These are phyloP conservation scores for Polytrichum formosum DNA, from an alignment of 225 moss, liverwort and hornwort species.

Conservation along the genomic window DNA sequence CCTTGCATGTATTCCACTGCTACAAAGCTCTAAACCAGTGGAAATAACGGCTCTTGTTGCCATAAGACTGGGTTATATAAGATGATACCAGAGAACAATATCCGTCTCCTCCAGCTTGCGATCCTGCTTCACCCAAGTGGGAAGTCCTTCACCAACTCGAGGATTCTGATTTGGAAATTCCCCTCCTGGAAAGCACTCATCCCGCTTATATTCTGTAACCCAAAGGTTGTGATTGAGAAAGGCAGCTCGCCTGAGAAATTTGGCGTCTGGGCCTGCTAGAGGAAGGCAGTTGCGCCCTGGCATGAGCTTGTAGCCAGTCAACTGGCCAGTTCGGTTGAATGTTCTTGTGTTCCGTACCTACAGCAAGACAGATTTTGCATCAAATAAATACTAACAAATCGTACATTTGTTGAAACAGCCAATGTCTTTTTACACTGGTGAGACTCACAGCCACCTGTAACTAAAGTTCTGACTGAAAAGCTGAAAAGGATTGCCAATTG, in stretches of 20 bases:
- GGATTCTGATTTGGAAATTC: constrained; percentile 99
- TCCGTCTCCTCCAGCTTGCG: constrained; percentile 96
- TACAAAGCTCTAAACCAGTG: too few species aligned
- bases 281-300: constrained; percentile 95
- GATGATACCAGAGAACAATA: constrained; percentile 75
- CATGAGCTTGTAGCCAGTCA: constrained; percentile 90
- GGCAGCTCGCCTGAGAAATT: constrained; percentile 82
- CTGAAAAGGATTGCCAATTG: too few species aligned
- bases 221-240: constrained; percentile 91
- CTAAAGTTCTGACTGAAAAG: too few species aligned
- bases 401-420: too few species aligned
- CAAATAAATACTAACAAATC: too few species aligned
- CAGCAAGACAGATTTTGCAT: neutral
- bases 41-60: too few species aligned
- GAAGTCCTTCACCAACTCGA: constrained; percentile 88
- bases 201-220: constrained; percentile 83
- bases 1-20: too few species aligned
- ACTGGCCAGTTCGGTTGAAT: constrained; percentile 85
- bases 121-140: constrained; percentile 88
- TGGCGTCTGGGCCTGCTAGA: constrained; percentile 89
- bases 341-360: constrained; percentile 92
- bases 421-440: too few species aligned
- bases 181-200: constrained; percentile 89
- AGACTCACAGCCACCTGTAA: too few species aligned
- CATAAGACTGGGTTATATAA: too few species aligned